phyloP scores from a whole-genome alignment of 2,329 filamentous ascomycete genomes.

The Conoideocrella luteorostrata region DNA sequence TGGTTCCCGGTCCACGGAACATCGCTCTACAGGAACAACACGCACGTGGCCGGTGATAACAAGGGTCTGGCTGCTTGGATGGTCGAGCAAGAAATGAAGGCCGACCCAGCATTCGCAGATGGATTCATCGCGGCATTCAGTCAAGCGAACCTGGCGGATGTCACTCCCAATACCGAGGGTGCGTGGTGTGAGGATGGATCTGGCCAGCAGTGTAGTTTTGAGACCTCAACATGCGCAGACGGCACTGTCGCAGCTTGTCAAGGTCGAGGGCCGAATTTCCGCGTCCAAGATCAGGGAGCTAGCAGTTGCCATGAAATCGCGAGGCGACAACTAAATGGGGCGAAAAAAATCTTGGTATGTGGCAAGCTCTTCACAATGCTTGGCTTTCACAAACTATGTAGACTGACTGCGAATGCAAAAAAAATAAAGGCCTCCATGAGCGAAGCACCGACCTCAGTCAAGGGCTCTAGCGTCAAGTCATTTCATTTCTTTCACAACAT shows the following conservation, averaged over 20 bases:
- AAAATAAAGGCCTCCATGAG: slow-evolving; percentile 39
- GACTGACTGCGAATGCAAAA: too few species aligned
- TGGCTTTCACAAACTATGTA: not conserved
- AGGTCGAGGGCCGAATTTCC: slow-evolving; percentile 64
- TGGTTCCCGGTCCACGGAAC: slow-evolving; percentile 94
- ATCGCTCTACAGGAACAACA: slow-evolving; percentile 86
- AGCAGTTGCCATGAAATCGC: slow-evolving; percentile 73
- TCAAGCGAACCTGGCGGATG: slow-evolving; percentile 87
- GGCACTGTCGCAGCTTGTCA: slow-evolving; percentile 67
- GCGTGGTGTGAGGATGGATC: slow-evolving; percentile 86
- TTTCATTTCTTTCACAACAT: slow-evolving; percentile 85
- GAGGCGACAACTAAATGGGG: slow-evolving; percentile 60
- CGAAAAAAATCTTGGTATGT: slow-evolving; percentile 38
- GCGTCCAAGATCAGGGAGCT: slow-evolving; percentile 61
- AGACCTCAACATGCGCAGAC: slow-evolving; percentile 76
- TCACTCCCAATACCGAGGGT: slow-evolving; percentile 78
- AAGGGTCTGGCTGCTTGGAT: slow-evolving; percentile 87
- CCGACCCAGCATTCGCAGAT: slow-evolving; percentile 47
- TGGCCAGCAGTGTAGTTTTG: slow-evolving; percentile 62
- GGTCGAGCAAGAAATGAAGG: slow-evolving; percentile 63
- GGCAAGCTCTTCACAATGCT: too few species aligned
- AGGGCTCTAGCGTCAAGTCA: slow-evolving; percentile 63
- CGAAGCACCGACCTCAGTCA: slow-evolving; percentile 40
- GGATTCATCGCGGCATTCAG: slow-evolving; percentile 87
- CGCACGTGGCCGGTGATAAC: slow-evolving; percentile 87